phyloP scores from a whole-genome alignment of 1,284 basidiomycete species.

The Ustilago loliicola region DNA sequence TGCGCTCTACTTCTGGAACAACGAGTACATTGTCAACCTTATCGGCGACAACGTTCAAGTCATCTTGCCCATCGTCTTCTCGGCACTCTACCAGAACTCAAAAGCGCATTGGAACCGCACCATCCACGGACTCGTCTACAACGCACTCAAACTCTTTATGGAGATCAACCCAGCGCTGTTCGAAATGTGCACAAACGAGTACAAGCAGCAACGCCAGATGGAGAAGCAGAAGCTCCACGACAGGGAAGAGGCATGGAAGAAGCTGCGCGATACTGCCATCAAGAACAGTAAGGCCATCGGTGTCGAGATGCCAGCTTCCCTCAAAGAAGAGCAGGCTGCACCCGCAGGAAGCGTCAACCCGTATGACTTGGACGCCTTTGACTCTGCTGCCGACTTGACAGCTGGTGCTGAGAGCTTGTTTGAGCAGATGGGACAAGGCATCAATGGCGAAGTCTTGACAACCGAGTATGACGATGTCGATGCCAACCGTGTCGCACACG shows the following conservation, averaged over 20 bases:
- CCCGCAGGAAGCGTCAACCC: slow-evolving; percentile 52
- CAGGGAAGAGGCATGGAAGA: slow-evolving; percentile 66
- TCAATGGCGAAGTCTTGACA: slow-evolving; percentile 61
- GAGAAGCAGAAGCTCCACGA: slow-evolving; percentile 62
- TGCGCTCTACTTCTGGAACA: slow-evolving; percentile 75
- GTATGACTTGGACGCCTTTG: slow-evolving; percentile 54
- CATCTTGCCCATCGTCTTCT: slow-evolving; percentile 96
- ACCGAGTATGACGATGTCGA: slow-evolving; percentile 66
- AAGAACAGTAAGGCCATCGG: slow-evolving; percentile 62
- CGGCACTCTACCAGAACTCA: slow-evolving; percentile 96
- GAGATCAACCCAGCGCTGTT: slow-evolving; percentile 97
- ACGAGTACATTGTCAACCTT: slow-evolving; percentile 99
- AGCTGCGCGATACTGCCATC: slow-evolving; percentile 61
- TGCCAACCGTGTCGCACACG: slow-evolving; percentile 42
- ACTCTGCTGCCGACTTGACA: slow-evolving; percentile 50
- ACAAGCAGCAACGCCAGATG: slow-evolving; percentile 81
- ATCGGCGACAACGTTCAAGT: slow-evolving; percentile 95
- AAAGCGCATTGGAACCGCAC: slow-evolving; percentile 99
- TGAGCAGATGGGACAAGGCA: slow-evolving; percentile 36
- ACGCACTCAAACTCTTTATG: slow-evolving; percentile 98
- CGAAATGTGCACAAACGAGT: slow-evolving; percentile 92
- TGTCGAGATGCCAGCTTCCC: slow-evolving; percentile 53
- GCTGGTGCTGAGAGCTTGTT: slow-evolving; percentile 45
- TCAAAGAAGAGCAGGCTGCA: slow-evolving; percentile 60
- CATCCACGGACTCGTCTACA: slow-evolving; percentile 99